Conservation (phyloP, 169 alveolate species). For the Plasmodium vivax region DNA sequence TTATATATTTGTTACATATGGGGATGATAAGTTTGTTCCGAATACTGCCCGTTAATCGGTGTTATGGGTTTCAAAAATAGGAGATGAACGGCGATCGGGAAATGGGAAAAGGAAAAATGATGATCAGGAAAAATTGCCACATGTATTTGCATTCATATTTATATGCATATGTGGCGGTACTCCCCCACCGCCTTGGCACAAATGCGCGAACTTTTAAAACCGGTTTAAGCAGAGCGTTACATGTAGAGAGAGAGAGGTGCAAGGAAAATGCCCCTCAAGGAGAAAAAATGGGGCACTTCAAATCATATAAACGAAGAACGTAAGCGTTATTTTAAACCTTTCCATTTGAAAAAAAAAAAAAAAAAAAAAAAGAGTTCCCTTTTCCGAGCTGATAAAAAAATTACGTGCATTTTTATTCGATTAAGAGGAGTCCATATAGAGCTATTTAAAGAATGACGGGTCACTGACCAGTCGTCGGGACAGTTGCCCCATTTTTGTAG, state of each 20-base stretch:
- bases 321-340: neutral
- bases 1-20: constrained; percentile 27
- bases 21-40: neutral
- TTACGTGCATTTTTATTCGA: neutral
- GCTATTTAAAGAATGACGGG: neutral
- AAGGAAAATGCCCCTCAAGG: neutral
- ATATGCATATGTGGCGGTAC: neutral
- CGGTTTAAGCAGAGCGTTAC: neutral
- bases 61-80: neutral
- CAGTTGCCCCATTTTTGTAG: neutral
- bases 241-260: neutral
- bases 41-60: neutral
- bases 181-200: neutral
- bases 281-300: neutral
- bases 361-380: neutral
- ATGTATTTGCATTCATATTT: neutral
- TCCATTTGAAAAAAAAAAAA: neutral
- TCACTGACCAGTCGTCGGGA: neutral
- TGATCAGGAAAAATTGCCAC: neutral
- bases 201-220: neutral
- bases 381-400: neutral
- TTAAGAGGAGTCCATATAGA: neutral
- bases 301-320: neutral
- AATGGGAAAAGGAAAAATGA: neutral
- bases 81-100: neutral